phyloP scores from a whole-genome alignment of 768 basidiomycete genomes.

The Phylloporus scabripes region DNA sequence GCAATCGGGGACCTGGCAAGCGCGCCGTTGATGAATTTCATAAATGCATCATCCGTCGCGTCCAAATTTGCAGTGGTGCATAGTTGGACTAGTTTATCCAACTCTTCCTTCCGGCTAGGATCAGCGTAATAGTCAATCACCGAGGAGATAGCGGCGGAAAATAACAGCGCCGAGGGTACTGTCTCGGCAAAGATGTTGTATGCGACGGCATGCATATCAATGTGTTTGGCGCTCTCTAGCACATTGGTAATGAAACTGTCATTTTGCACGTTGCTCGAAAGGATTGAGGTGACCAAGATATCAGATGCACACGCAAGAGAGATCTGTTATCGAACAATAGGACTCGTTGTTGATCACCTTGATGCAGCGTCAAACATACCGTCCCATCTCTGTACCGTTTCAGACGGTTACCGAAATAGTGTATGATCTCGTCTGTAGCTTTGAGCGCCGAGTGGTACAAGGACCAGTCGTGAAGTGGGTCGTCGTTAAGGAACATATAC shows the following conservation, averaged over 20 bases:
- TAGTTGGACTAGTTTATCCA: conserved; percentile 36
- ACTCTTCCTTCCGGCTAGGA: conserved; percentile 29
- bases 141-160: conserved; percentile 50
- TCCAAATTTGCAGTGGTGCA: conserved; percentile 25
- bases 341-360: background rate
- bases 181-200: conserved; percentile 47
- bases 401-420: conserved; percentile 21
- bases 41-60: conserved; percentile 27
- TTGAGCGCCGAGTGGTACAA: conserved; percentile 24
- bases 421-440: conserved; percentile 24
- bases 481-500: conserved; percentile 34
- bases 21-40: conserved; percentile 44
- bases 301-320: conserved; percentile 23
- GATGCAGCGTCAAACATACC: conserved; percentile 12
- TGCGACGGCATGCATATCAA: conserved; percentile 35
- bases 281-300: conserved; percentile 13
- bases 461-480: conserved; percentile 30
- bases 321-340: background rate
- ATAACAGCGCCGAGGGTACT: conserved; percentile 51
- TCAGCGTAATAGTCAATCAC: conserved; percentile 59
- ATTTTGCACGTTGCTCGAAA: conserved; percentile 22
- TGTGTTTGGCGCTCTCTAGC: conserved; percentile 3
- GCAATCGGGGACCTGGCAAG: conserved; percentile 34
- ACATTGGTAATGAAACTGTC: conserved; percentile 17
- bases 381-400: conserved; percentile 13